These are phyloP conservation scores for Fusarium sp. DNA, from an alignment of 2,329 filamentous ascomycete genomes.

Conservation along the genomic window DNA sequence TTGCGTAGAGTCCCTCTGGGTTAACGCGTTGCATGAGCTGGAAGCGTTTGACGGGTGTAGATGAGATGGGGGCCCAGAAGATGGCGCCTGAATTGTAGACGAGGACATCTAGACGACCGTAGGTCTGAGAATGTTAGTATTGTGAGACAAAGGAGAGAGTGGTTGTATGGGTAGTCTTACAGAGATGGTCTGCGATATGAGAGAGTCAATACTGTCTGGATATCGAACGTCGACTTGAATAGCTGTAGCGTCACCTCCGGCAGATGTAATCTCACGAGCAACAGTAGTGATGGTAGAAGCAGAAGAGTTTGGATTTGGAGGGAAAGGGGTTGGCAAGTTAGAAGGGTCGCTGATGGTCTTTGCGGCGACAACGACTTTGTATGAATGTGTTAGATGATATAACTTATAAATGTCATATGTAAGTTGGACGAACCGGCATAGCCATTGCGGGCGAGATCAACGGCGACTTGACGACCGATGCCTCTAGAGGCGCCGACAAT, in stretches of 20 bases:
- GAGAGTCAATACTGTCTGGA: slow-evolving; percentile 68
- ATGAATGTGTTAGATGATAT: neutral
- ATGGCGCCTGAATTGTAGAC: slow-evolving; percentile 89
- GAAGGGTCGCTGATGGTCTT: slow-evolving; percentile 78
- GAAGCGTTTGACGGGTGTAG: slow-evolving; percentile 82
- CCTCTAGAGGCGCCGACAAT: slow-evolving; percentile 83
- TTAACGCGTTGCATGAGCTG: slow-evolving; percentile 83
- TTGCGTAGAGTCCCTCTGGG: slow-evolving; percentile 79
- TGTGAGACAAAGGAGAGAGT: neutral
- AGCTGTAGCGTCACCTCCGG: slow-evolving; percentile 74
- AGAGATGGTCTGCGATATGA: slow-evolving; percentile 70
- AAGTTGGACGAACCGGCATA: slow-evolving; percentile 70
- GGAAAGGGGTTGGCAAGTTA: slow-evolving; percentile 68
- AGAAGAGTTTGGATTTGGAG: slow-evolving; percentile 81
- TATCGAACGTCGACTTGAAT: slow-evolving; percentile 78
- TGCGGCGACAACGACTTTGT: slow-evolving; percentile 76
- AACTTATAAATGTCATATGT: neutral
- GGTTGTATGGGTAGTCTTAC: slow-evolving; percentile 20
- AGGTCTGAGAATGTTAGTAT: slow-evolving; percentile 54
- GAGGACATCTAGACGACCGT: slow-evolving; percentile 77
- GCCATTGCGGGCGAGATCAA: slow-evolving; percentile 78
- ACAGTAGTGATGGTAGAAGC: slow-evolving; percentile 86
- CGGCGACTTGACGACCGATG: slow-evolving; percentile 83
- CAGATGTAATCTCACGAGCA: slow-evolving; percentile 76
- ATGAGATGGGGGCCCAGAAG: slow-evolving; percentile 82